Evolutionary conservation across 768 basidiomycete genomes (phyloP), one percentile per base, ranked within the genome.

Genomic region (Mycena capillaripes): DNA sequence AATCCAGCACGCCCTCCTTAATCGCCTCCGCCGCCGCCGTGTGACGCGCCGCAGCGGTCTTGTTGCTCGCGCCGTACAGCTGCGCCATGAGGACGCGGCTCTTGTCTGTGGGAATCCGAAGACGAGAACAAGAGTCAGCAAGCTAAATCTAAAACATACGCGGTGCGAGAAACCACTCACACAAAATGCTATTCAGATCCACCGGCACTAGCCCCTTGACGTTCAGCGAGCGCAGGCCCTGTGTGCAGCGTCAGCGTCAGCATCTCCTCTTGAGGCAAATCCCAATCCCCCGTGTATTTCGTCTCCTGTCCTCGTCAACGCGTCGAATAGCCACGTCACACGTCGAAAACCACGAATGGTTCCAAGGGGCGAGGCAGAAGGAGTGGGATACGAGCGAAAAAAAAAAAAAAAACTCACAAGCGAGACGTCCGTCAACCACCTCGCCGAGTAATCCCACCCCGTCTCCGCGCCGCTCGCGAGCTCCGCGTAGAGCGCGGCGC

Each of bases 391-490:
- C n/a, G n/a, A n/a, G n/a, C n/a, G n/a, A n/a, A n/a, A n/a, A n/a
- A n/a, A n/a, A n/a, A n/a, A n/a, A n/a, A n/a, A n/a, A n/a, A n/a
- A n/a, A n/a, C n/a, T n/a, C n/a, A 21, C 11, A 21, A 19, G 21
- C 32, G 80, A 75, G 12, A 76, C 48, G 56, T 82, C 66, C n/a
- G 74, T 76, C 70, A 88, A 85, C 85, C 88, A 91, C 10, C 90
- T 82, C 34, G 86, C 81, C 38, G 88, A 88, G 67, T 87, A 89
- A 75, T 89, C 88, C 89, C 89, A 89, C 30, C 86, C 84, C 14
- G 89, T 89, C 83, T 98, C 97, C 0, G 96, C 97, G 40, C 95
- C 96, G 64, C 88, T 90, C 0, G 97, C 97, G 25, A 98, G 88
- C 78, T 98, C 95, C 8, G 93, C 88, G 76, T 97, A 98, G n/a